Evolutionary conservation across 202 grass and related monocot genomes (phyloP), one percentile per base, ranked within the genome.

Genomic region (Brachypodium distachyon): DNA sequence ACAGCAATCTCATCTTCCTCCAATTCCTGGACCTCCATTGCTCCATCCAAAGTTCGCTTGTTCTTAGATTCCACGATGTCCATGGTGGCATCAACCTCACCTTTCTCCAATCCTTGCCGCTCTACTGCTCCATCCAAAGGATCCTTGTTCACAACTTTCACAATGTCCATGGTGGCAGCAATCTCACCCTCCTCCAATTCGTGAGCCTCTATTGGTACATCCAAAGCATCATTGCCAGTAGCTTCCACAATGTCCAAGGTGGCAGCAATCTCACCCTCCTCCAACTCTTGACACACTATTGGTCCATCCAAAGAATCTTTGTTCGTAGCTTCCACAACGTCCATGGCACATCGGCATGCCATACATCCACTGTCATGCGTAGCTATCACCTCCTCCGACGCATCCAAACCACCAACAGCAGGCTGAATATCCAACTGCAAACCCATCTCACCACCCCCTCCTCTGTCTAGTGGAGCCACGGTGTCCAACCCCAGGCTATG

Each of bases 141-240:
- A 52, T 18, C 66, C 41, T 0, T 19, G 23, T 12, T 12, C 17
- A 44, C 6, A 58, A 17, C 40, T 23, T 2, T 43, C 17, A 58
- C 29, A 72, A 11, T 14, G 61, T 60, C 57, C 36, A 47, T 32
- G 27, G 51, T 54, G 51, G 3, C 9, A 54, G 21, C 23, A 27
- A 29, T 14, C 55, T 61, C 82, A 31, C 73, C 28, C 47, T 61
- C 70, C 59, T 88, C 68, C 64, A 74, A 38, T 41, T 53, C 74
- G 33, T 77, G 13, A 18, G 16, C 46, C 29, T 86, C 32, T 1
- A 12, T 38, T 25, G 53, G 23, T 65, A 58, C 64, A 55, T 46
- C 64, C 19, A 25, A 75, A 70, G 39, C 3, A 42, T 17, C 48
- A 39, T 1, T 12, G 29, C 4, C 7, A 11, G 33, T 9, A 57